Evolutionary conservation across 352 stramenopile species (phyloP), one percentile per base, ranked within the genome.

Genomic region (Thraustochytrium sp.): DNA sequence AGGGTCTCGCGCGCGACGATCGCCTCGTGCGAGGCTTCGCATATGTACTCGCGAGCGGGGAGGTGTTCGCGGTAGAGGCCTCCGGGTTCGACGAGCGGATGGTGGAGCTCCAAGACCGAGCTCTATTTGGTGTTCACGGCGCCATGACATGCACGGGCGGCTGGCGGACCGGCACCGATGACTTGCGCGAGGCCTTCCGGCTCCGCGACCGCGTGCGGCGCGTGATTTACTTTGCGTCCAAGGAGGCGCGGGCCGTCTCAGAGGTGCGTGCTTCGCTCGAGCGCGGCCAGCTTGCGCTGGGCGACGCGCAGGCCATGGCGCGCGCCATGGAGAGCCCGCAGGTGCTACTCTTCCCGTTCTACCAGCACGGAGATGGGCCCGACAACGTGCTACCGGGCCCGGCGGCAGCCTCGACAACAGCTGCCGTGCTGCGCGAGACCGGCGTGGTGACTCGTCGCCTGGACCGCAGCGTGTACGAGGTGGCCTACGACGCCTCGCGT

Each of bases 281-380:
- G 26, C 38, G 31, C 13, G 37, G 74, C 5, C 21, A 37, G 16
- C 13, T 51, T 21, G 49, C 37, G n/a, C 31, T 63, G 3, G 13
- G 63, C 23, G 74, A 82, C 34, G 4, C 16, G 13, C 29, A 53
- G 37, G 29, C 51, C 18, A 82, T 82, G 37, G 13, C 26, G 46
- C 23, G 53, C 16, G 74, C 74, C 9, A 16, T 82, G 16, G 51
- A 65, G 31, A 42, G 54, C 11, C 74, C 74, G n/a, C 31, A 54
- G 4, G 51, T 82, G 9, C 18, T 77, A 1, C 36, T 82, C 51
- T 82, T 73, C 36, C 74, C 74, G 8, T 82, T 82, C 29, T 82
- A 63, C 53, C 38, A 54, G 36, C 18, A 73, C 11, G 74, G 74
- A 11, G 74, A 82, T 38, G 74, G 74, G 4, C 53, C 40, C 59